Conservation (phyloP, 352 stramenopile species). For the Globisporangium megalacanthum region DNA sequence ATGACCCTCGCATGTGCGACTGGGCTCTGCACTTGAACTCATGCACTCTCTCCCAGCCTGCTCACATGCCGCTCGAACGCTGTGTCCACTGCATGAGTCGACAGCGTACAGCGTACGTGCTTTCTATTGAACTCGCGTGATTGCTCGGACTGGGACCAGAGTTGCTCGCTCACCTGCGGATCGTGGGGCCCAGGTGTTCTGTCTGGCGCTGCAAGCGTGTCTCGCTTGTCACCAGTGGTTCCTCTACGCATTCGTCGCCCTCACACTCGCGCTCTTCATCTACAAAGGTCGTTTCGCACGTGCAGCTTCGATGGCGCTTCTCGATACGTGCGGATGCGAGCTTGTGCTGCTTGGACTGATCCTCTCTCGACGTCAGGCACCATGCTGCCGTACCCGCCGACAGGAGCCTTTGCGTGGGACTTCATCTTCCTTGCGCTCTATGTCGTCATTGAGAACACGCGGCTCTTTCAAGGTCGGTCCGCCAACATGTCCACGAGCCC, state of each 20-base stretch:
- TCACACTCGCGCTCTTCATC: slow-evolving; percentile 44
- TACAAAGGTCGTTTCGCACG: slow-evolving; percentile 56
- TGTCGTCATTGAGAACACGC: slow-evolving; percentile 40
- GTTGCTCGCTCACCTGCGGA: background rate
- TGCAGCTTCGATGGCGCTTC: background rate
- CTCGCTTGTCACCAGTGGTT: slow-evolving; percentile 70
- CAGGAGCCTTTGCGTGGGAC: slow-evolving; percentile 48
- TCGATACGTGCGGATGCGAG: background rate
- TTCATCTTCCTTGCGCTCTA: slow-evolving; percentile 63
- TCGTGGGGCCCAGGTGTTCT: slow-evolving; percentile 2
- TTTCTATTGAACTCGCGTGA: background rate
- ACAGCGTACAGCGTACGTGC: background rate
- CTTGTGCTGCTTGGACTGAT: background rate
- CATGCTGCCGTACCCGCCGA: slow-evolving; percentile 45
- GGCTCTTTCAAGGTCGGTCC: slow-evolving; percentile 59
- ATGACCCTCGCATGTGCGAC: slow-evolving; percentile 4
- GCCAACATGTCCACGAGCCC: background rate
- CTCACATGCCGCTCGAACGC: no score
- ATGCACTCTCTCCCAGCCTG: no score
- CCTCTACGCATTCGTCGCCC: slow-evolving; percentile 48
- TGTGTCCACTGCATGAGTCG: background rate
- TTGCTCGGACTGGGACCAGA: background rate
- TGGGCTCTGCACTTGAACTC: background rate
- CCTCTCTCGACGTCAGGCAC: slow-evolving; percentile 18
- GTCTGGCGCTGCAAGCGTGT: slow-evolving; percentile 58